Conservation (phyloP, 352 stramenopile species). For the Globisporangium carolinianum region DNA sequence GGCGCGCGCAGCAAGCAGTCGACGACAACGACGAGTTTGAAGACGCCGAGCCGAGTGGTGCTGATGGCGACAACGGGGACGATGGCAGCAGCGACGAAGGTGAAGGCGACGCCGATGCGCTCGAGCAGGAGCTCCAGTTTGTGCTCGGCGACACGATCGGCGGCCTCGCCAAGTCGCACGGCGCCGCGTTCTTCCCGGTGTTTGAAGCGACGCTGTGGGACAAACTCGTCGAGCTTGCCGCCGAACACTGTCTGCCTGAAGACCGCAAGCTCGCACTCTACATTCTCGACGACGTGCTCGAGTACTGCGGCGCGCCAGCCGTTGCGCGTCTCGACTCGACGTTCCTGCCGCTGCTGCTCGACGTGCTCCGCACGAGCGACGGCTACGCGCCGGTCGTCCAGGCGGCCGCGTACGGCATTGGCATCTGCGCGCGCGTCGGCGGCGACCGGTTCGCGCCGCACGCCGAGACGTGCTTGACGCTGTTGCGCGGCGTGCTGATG, state of each 20-base stretch:
- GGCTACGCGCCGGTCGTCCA: slow-evolving; percentile 53
- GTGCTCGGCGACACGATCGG: slow-evolving; percentile 74
- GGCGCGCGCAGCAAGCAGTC: slow-evolving; percentile 23
- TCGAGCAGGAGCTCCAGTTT: slow-evolving; percentile 75
- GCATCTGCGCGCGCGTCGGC: slow-evolving; percentile 52
- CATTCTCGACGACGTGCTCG: slow-evolving; percentile 82
- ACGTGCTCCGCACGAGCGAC: slow-evolving; percentile 56
- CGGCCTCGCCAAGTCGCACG: slow-evolving; percentile 63
- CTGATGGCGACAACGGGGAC: slow-evolving; percentile 12
- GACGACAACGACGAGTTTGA: slow-evolving; percentile 15
- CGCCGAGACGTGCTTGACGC: slow-evolving; percentile 36
- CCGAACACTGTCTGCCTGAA: slow-evolving; percentile 58
- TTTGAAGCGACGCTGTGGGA: slow-evolving; percentile 74
- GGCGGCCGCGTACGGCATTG: slow-evolving; percentile 68
- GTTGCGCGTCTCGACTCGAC: slow-evolving; percentile 38
- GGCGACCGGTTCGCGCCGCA: slow-evolving; percentile 44
- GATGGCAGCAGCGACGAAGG: slow-evolving; percentile 33
- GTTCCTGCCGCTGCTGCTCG: slow-evolving; percentile 63
- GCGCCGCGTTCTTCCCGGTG: slow-evolving; percentile 59
- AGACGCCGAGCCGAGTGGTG: not conserved
- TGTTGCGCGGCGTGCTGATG: slow-evolving; percentile 55
- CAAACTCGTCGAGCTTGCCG: slow-evolving; percentile 63
- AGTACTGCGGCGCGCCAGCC: slow-evolving; percentile 53
- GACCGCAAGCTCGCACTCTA: slow-evolving; percentile 82
- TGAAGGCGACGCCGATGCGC: slow-evolving; percentile 38